Percentiles rank a stretch among this genome's conserved stretches.
phyloP scores from a whole-genome alignment of 176 grass and related monocot genomes.

The Oryza coarctata region DNA sequence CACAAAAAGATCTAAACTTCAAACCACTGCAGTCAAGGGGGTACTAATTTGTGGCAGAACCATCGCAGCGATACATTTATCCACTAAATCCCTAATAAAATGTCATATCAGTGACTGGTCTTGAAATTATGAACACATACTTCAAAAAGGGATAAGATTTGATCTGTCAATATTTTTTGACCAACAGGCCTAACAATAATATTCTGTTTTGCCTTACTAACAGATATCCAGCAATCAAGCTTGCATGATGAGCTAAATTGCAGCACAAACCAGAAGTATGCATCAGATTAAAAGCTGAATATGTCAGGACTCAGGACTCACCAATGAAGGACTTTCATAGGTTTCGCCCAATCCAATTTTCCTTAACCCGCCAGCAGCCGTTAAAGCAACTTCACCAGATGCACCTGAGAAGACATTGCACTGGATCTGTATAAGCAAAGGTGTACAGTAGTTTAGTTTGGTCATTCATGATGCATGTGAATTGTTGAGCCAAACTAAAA shows the following conservation, averaged over 20 bases:
- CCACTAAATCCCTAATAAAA: not conserved
- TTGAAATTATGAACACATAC: not conserved
- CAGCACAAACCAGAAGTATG: conserved; percentile 17
- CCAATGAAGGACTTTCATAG: conserved; percentile 84
- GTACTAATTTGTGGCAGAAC: not conserved
- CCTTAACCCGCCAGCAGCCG: conserved; percentile 77
- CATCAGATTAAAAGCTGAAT: conserved; percentile 22
- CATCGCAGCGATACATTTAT: not conserved
- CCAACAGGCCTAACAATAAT: not conserved
- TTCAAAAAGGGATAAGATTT: not conserved
- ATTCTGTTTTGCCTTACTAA: not conserved
- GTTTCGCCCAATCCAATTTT: conserved; percentile 70
- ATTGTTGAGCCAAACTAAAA: not conserved
- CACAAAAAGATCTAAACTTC: not conserved
- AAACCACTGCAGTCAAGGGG: not conserved
- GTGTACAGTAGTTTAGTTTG: conserved; percentile 18
- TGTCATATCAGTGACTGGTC: not conserved
- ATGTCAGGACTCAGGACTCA: conserved; percentile 28
- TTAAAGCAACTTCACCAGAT: conserved; percentile 70
- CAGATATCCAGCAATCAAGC: conserved; percentile 6
- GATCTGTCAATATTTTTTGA: not conserved
- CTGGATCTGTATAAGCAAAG: conserved; percentile 63
- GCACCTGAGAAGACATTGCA: conserved; percentile 89
- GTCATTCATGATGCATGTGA: conserved; percentile 6
- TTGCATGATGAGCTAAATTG: conserved; percentile 5